Evolutionary conservation across 108 stramenopile genomes (phyloP).

Genomic region (Cyclotella choctawhatcheeana): DNA sequence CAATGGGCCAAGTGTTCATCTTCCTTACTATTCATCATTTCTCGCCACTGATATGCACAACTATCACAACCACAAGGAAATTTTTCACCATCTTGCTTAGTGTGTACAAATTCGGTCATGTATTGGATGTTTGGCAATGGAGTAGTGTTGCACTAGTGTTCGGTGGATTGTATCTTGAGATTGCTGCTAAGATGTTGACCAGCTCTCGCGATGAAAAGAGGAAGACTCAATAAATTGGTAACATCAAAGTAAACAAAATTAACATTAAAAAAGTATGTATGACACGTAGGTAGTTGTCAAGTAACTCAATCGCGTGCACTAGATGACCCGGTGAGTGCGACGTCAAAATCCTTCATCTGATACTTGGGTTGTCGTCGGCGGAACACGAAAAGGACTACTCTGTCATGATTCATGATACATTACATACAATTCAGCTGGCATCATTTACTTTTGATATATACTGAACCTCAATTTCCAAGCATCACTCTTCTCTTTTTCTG

Average conservation of each 20-base stretch:
- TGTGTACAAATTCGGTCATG: slow-evolving; percentile 91
- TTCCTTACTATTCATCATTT: slow-evolving; percentile 93
- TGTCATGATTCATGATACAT: too few relatives aligned
- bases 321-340: too few relatives aligned
- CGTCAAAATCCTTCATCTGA: too few relatives aligned
- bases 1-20: slow-evolving; percentile 95
- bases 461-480: slow-evolving; percentile 24
- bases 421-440: too few relatives aligned
- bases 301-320: too few relatives aligned
- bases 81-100: slow-evolving; percentile 94
- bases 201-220: too few relatives aligned
- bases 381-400: too few relatives aligned
- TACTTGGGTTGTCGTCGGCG: too few relatives aligned
- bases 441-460: slow-evolving; percentile 2
- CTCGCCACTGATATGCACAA: slow-evolving; percentile 86
- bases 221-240: too few relatives aligned
- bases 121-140: slow-evolving; percentile 81
- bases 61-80: slow-evolving; percentile 97
- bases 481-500: slow-evolving; percentile 25
- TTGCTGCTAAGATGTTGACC: slow-evolving; percentile 61
- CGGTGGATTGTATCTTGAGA: slow-evolving; percentile 80
- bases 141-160: slow-evolving; percentile 76
- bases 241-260: too few relatives aligned
- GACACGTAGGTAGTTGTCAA: too few relatives aligned
- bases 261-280: too few relatives aligned